Evolutionary conservation across 2,329 filamentous ascomycete genomes (phyloP).

Genomic region (Tolypocladium cylindrosporum): DNA sequence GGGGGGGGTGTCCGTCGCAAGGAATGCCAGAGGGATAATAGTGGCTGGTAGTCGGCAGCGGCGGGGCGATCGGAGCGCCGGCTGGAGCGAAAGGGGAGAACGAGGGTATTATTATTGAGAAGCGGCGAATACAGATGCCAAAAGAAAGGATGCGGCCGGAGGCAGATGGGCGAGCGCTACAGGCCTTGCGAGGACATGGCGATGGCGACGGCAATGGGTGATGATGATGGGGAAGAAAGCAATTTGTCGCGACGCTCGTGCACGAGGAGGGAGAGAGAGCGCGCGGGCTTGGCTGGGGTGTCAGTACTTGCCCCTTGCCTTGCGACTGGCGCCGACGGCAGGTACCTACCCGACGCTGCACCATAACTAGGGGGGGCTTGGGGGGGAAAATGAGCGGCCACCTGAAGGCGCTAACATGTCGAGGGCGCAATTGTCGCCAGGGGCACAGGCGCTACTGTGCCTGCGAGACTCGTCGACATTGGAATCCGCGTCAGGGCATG

Average conservation of each 20-base stretch:
- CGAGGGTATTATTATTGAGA: neutral
- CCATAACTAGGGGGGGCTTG: neutral
- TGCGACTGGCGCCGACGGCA: neutral
- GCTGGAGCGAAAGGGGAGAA: neutral
- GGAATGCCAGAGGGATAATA: neutral
- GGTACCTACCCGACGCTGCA: neutral
- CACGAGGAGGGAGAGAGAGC: neutral
- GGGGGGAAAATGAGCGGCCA: neutral
- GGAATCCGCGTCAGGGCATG: neutral
- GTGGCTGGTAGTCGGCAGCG: neutral
- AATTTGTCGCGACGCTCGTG: neutral
- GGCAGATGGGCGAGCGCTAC: neutral
- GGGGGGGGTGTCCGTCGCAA: neutral
- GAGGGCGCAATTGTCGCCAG: neutral
- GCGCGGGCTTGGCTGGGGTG: neutral
- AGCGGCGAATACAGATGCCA: neutral
- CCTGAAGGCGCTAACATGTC: neutral
- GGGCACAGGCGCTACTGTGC: neutral
- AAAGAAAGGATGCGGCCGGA: conserved; percentile 1
- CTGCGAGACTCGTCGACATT: neutral
- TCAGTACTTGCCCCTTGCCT: neutral
- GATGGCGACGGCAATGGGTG: neutral
- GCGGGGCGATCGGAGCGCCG: neutral
- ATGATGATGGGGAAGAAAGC: neutral
- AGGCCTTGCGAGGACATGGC: neutral